Conservation (phyloP, 805 yeast species). For the Candida awuae region DNA sequence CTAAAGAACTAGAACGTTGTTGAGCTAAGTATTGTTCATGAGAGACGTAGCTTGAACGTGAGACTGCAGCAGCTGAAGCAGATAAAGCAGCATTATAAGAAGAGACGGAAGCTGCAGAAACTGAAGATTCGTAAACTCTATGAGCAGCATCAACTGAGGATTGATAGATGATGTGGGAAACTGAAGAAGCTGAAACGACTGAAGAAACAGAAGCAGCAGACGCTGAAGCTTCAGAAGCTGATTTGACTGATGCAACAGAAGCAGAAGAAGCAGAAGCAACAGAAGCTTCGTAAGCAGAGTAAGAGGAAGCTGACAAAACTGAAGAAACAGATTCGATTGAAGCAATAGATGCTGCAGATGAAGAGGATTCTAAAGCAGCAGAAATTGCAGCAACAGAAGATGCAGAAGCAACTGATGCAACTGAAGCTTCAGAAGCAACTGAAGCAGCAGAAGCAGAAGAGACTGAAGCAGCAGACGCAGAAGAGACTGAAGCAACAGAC, state of each 20-base stretch:
- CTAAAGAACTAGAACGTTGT: background rate
- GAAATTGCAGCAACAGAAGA: constrained; percentile 16
- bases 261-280: constrained; percentile 13
- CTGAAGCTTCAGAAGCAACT: constrained; percentile 19
- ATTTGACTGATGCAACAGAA: constrained; percentile 16
- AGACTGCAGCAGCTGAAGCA: constrained; percentile 15
- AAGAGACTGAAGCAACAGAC: constrained; percentile 29
- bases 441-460: constrained; percentile 22
- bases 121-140: constrained; percentile 8
- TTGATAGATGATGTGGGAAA: constrained; percentile 16
- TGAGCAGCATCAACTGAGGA: constrained; percentile 11
- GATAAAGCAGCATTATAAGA: constrained; percentile 9
- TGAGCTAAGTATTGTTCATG: background rate
- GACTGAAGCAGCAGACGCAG: constrained; percentile 26
- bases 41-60: background rate
- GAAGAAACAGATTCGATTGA: constrained; percentile 19
- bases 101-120: constrained; percentile 15
- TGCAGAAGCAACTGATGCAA: constrained; percentile 14
- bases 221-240: constrained; percentile 15
- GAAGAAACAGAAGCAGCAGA: constrained; percentile 10
- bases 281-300: constrained; percentile 12
- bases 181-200: constrained; percentile 14
- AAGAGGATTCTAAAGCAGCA: constrained; percentile 18
- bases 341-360: constrained; percentile 18
- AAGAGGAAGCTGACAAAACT: constrained; percentile 18